Conservation (phyloP, 371 early-diverging fungal species). For the Mucor mucedo region DNA sequence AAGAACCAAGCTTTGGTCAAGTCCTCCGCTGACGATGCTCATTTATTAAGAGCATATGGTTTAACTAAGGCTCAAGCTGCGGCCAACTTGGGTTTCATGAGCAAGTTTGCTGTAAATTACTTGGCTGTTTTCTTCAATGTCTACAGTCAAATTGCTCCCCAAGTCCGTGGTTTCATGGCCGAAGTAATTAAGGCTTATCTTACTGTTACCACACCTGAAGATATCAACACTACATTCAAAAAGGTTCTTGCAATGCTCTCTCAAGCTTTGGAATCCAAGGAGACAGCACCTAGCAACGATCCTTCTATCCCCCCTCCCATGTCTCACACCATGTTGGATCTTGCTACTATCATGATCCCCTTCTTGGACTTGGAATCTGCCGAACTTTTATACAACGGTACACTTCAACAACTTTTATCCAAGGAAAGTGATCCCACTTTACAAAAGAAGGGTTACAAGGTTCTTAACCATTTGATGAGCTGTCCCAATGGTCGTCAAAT, state of each 20-base stretch:
- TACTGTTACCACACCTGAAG: conserved; percentile 60
- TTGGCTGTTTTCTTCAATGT: conserved; percentile 86
- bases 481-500: conserved; percentile 53
- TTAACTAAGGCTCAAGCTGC: conserved; percentile 63
- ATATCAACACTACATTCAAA: conserved; percentile 62
- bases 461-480: conserved; percentile 69
- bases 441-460: conserved; percentile 96
- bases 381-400: conserved; percentile 60
- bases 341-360: conserved; percentile 75
- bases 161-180: conserved; percentile 71
- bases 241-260: conserved; percentile 71
- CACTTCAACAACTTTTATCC: conserved; percentile 56
- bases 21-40: conserved; percentile 55
- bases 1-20: conserved; percentile 61
- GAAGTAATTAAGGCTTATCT: conserved; percentile 77
- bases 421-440: conserved; percentile 75
- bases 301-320: conserved; percentile 64
- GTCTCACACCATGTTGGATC: conserved; percentile 79
- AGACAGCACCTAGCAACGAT: conserved; percentile 32
- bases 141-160: conserved; percentile 70
- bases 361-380: conserved; percentile 67
- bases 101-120: conserved; percentile 75
- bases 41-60: conserved; percentile 58
- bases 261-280: conserved; percentile 58
- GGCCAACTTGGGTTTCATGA: conserved; percentile 63